Conservation (phyloP, 192 early-diverging fungal genomes). For the Lunasporangiospora selenospora region DNA sequence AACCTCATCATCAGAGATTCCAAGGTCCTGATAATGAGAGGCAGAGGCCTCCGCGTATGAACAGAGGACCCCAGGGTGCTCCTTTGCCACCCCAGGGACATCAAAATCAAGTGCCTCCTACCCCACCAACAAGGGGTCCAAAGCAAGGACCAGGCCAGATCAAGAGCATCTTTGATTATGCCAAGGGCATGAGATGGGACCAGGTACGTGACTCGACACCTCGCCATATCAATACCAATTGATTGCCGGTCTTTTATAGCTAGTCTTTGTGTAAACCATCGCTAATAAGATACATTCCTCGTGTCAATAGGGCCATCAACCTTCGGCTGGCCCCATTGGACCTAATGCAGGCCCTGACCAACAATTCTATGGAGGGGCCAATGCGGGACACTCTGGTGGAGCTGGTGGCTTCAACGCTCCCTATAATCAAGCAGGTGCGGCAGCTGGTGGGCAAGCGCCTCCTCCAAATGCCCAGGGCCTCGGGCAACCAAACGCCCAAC, state of each 20-base stretch:
- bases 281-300: not conserved
- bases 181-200: conserved; percentile 47
- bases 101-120: conserved; percentile 19
- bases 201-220: conserved; percentile 16
- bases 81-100: conserved; percentile 9
- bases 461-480: conserved; percentile 8
- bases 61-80: conserved; percentile 35
- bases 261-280: no score
- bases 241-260: no score
- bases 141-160: not conserved
- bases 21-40: conserved; percentile 9
- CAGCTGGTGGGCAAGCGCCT: conserved; percentile 13
- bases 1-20: conserved; percentile 10
- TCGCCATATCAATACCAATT: not conserved
- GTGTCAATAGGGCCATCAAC: conserved; percentile 17
- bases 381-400: conserved; percentile 4
- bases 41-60: not conserved
- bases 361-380: conserved; percentile 4
- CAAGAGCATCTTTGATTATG: conserved; percentile 46
- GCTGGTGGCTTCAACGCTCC: conserved; percentile 8
- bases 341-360: conserved; percentile 10
- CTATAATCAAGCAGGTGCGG: not conserved
- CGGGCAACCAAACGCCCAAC: conserved; percentile 6
- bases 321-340: conserved; percentile 12
- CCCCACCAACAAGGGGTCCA: conserved; percentile 2